Evolutionary conservation across 108 stramenopile species (phyloP), one percentile per base, ranked within the genome.

Genomic region (Fistulifera pelliculosa): DNA sequence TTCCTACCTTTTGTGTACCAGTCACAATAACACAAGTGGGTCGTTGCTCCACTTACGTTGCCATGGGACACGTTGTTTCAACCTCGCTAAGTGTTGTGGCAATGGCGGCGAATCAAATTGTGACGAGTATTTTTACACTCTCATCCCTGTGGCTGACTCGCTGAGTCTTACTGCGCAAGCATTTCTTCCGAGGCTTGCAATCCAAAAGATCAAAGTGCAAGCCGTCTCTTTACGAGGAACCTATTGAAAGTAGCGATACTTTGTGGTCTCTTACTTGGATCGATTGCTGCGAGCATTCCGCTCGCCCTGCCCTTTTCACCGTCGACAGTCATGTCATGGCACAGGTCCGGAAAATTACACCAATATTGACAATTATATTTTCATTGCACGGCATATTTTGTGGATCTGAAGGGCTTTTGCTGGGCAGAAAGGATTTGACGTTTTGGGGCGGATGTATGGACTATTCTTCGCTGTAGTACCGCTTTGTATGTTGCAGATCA

Each of bases 51-150:
- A 79, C 71, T 0, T 90, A 85, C 56, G 65, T 90, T 41, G 83
- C 88, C 54, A 90, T 90, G 88, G 64, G 70, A 3, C 83, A 90
- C 56, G 83, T 83, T 0, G 88, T 82, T 4, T 70, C 82, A 8
- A 70, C 66, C 12, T 72, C 79, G 15, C 66, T 90, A 2, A 81
- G 83, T 35, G 76, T 81, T 7, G 56, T 76, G 21, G 68, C 68
- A 56, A 85, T 90, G 88, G 88, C 81, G 1, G 83, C 79, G 0
- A 77, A 89, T 47, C 83, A 84, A 64, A 75, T 90, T 28, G 75
- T 90, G 24, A 59, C 81, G 18, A 76, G 79, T 16, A 54, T 90
- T 85, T 90, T 54, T 83, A 80, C 58, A 76, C 79, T 49, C 56
- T 90, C 14, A 69, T 68, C 26, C 88, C 88, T 5, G 70, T 90